phyloP scores from a whole-genome alignment of 1,139 yeast species.

The Blastobotrys aristatus region DNA sequence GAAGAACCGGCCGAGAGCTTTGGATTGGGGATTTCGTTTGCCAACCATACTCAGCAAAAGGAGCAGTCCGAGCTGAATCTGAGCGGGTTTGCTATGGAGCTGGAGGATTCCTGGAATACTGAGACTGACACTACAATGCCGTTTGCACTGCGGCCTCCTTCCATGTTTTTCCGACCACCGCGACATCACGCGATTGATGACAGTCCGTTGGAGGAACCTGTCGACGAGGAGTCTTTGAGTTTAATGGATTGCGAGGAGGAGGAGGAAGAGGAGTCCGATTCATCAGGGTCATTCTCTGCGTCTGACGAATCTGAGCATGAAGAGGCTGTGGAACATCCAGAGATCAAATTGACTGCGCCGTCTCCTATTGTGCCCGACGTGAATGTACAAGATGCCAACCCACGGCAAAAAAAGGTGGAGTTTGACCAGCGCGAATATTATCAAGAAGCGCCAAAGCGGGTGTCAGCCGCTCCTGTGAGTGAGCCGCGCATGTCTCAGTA shows the following conservation, averaged over 20 bases:
- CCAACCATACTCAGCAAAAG: neutral
- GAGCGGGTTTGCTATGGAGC: conserved; percentile 1
- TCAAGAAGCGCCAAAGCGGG: neutral
- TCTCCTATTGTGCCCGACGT: neutral
- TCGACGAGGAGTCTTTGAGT: neutral
- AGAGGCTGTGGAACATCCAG: conserved; percentile 1
- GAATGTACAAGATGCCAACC: neutral
- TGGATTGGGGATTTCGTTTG: conserved; percentile 5
- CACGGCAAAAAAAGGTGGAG: neutral
- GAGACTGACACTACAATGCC: conserved; percentile 5
- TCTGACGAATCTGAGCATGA: neutral
- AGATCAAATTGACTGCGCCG: conserved; percentile 6
- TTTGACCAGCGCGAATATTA: neutral
- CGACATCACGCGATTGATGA: neutral
- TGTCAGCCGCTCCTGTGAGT: too few relatives aligned
- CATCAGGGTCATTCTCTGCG: neutral
- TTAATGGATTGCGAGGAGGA: neutral
- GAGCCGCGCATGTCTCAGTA: neutral
- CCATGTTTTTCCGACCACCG: conserved; percentile 5
- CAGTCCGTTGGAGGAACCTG: too few relatives aligned
- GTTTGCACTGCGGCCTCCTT: conserved; percentile 8
- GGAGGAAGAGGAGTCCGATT: neutral
- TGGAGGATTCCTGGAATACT: conserved; percentile 1
- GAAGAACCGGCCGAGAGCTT: too few relatives aligned
- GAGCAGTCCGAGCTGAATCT: neutral